These are phyloP conservation scores for Saraca asoca DNA, from an alignment of 331 rosid species.

Conservation along the genomic window DNA sequence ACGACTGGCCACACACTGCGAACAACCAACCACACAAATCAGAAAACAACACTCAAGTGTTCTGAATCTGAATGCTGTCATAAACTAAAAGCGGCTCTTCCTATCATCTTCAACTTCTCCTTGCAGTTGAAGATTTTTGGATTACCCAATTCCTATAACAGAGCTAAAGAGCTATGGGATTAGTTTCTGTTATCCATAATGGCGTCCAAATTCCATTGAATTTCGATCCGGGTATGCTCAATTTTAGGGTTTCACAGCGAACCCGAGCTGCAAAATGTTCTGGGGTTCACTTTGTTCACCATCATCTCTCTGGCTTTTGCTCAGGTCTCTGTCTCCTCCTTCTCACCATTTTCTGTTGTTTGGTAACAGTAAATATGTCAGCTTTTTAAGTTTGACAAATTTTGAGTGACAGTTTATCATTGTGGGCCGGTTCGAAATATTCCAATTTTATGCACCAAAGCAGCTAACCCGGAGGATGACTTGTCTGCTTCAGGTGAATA, in stretches of 20 bases:
- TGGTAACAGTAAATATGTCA: neutral
- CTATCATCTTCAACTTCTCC: neutral
- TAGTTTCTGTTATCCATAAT: conserved; percentile 61
- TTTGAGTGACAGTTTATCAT: conserved; percentile 47
- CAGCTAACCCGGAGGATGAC: conserved; percentile 47
- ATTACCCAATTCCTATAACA: neutral
- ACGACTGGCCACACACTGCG: no score
- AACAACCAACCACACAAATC: no score
- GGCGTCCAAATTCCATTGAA: conserved; percentile 48
- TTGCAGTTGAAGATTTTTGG: neutral
- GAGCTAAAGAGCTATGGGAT: conserved; percentile 46
- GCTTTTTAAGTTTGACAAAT: conserved; percentile 9
- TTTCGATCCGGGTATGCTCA: conserved; percentile 23
- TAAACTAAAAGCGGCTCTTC: neutral
- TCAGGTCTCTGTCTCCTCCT: conserved; percentile 40
- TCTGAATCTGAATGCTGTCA: no score
- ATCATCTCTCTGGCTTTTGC: conserved; percentile 36
- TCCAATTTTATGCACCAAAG: conserved; percentile 50
- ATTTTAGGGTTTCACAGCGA: conserved; percentile 29
- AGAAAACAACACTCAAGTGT: no score
- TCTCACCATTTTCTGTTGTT: neutral
- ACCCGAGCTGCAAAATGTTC: conserved; percentile 44
- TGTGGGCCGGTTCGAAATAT: conserved; percentile 38
- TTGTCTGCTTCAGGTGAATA: conserved; percentile 57
- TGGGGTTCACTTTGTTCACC: conserved; percentile 30